Conservation (phyloP, 805 yeast species). For the Teunomyces aglyptinius region DNA sequence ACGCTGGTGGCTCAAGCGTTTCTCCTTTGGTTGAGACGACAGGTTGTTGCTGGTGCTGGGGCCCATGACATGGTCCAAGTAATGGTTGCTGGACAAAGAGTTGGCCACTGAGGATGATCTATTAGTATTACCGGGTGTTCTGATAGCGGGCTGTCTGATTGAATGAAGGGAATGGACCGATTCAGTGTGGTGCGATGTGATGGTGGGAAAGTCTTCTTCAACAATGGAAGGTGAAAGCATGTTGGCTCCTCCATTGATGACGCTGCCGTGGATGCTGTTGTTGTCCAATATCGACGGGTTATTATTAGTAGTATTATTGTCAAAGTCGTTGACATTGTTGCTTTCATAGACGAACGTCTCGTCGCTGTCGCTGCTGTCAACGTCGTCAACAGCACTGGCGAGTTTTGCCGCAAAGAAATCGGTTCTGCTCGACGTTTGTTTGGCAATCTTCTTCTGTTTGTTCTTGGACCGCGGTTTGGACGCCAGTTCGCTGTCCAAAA, state of each 20-base stretch:
- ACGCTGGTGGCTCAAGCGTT: slow-evolving; percentile 10
- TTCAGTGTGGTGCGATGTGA: slow-evolving; percentile 12
- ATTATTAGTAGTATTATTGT: slow-evolving; percentile 10
- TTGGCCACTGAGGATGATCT: slow-evolving; percentile 22
- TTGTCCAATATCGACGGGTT: slow-evolving; percentile 6
- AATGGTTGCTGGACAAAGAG: slow-evolving; percentile 23
- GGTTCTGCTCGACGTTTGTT: slow-evolving; percentile 70
- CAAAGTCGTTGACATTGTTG: slow-evolving; percentile 26
- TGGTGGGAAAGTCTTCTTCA: background rate
- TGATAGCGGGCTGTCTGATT: slow-evolving; percentile 9
- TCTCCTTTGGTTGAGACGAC: slow-evolving; percentile 9
- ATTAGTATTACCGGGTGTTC: slow-evolving; percentile 1
- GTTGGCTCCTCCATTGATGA: background rate
- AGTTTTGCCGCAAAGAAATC: slow-evolving; percentile 93
- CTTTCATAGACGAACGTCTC: slow-evolving; percentile 95
- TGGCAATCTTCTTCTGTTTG: slow-evolving; percentile 29
- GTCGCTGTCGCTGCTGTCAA: slow-evolving; percentile 81
- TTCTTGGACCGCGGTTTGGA: slow-evolving; percentile 10
- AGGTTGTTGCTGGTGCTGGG: background rate
- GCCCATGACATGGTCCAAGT: slow-evolving; percentile 16
- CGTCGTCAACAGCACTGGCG: slow-evolving; percentile 92
- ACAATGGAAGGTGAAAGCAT: slow-evolving; percentile 2
- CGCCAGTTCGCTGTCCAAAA: background rate
- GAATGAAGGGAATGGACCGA: slow-evolving; percentile 24
- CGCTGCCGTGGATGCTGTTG: slow-evolving; percentile 13